phyloP scores from a whole-genome alignment of 2,329 filamentous ascomycete species.

The Arthrinium phaeospermum region DNA sequence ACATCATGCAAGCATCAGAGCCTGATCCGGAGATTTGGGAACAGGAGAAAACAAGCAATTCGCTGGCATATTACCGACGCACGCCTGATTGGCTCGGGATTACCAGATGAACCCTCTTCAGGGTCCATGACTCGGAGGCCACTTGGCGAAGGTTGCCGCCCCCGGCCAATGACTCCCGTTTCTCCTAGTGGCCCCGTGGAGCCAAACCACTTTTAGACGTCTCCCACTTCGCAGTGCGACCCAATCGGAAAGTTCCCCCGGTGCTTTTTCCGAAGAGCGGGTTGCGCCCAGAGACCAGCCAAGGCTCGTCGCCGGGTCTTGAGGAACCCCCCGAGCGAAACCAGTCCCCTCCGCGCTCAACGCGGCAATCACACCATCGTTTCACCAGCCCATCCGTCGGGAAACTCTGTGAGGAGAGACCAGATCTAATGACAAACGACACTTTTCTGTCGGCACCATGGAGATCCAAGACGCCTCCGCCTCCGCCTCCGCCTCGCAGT shows the following conservation, averaged over 20 bases:
- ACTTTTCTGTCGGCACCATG: neutral
- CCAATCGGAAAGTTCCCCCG: neutral
- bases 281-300: neutral
- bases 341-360: neutral
- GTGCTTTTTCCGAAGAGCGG: neutral
- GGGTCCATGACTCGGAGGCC: neutral
- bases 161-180: neutral
- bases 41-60: neutral
- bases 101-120: neutral
- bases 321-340: too few relatives aligned
- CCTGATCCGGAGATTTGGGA: neutral
- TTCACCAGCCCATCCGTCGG: neutral
- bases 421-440: too few relatives aligned
- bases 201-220: neutral
- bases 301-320: neutral
- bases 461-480: neutral
- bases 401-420: neutral
- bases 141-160: neutral
- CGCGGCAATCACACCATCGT: neutral
- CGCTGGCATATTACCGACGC: neutral
- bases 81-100: neutral
- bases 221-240: neutral
- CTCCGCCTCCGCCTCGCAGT: too few relatives aligned
- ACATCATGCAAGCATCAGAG: neutral
- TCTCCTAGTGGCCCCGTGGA: neutral